A percentile compares a stretch with the other conserved stretches of the same genome.
Conservation (phyloP, 2,329 filamentous ascomycete genomes). For the Lecanosticta acicola region DNA sequence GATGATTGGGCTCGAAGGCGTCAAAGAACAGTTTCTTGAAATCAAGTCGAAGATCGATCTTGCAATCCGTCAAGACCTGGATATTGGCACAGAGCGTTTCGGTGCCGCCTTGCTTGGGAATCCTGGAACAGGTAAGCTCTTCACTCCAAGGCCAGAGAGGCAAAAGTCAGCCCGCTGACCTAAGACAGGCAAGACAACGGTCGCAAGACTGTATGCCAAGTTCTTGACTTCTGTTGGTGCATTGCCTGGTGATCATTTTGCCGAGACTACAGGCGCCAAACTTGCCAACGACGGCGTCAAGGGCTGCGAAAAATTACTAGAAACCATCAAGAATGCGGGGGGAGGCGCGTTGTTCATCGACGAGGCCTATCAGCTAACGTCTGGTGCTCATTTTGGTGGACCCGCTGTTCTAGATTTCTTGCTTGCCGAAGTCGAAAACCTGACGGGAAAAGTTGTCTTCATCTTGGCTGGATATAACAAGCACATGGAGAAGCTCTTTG, state of each 20-base stretch:
- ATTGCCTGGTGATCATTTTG: constrained; percentile 55
- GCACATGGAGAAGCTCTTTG: constrained; percentile 71
- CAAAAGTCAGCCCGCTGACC: no score
- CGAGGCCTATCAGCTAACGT: constrained; percentile 69
- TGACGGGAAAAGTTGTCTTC: constrained; percentile 63
- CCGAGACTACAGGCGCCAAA: constrained; percentile 63
- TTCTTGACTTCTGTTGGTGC: constrained; percentile 59
- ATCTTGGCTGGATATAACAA: constrained; percentile 68
- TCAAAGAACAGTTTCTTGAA: constrained; percentile 58
- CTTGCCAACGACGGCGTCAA: constrained; percentile 59
- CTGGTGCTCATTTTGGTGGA: constrained; percentile 54
- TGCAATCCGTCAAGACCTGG: constrained; percentile 51
- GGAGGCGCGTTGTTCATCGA: constrained; percentile 73
- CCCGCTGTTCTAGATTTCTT: constrained; percentile 63
- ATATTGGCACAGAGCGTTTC: constrained; percentile 55
- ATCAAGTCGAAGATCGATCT: constrained; percentile 62
- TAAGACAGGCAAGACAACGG: constrained; percentile 66
- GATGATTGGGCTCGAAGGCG: constrained; percentile 65
- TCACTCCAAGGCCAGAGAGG: no score
- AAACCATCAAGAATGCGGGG: constrained; percentile 51
- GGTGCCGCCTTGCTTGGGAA: constrained; percentile 63
- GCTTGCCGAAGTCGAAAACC: constrained; percentile 66
- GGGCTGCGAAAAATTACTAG: constrained; percentile 53
- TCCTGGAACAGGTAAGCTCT: constrained; percentile 63
- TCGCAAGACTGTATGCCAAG: constrained; percentile 63